Percentiles rank a stretch among this genome's conserved stretches.
phyloP scores from a whole-genome alignment of 2,329 filamentous ascomycete species.

The Aspergillus nomiae region DNA sequence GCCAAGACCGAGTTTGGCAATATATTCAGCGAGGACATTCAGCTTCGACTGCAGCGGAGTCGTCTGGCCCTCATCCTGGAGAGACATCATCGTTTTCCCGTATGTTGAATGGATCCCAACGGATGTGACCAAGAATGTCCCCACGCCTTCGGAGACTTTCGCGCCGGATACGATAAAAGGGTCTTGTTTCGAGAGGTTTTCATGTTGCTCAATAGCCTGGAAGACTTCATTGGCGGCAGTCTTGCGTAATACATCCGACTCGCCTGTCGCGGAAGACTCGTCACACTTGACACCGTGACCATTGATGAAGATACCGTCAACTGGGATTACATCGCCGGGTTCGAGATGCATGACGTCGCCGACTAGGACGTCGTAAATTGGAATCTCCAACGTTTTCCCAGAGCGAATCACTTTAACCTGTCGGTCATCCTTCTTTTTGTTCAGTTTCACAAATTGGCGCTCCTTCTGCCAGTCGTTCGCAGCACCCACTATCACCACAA shows the following conservation, averaged over 20 bases:
- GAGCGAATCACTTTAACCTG: slow-evolving; percentile 76
- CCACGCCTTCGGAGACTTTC: slow-evolving; percentile 74
- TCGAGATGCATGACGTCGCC: slow-evolving; percentile 74
- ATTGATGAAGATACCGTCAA: slow-evolving; percentile 70
- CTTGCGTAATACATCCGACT: slow-evolving; percentile 73
- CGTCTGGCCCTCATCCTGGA: slow-evolving; percentile 74
- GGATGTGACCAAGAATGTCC: slow-evolving; percentile 73
- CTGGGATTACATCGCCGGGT: slow-evolving; percentile 71
- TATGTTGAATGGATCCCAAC: slow-evolving; percentile 73
- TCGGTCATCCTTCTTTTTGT: slow-evolving; percentile 76
- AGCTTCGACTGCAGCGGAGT: slow-evolving; percentile 78
- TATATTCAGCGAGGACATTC: slow-evolving; percentile 75
- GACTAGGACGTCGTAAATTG: slow-evolving; percentile 70
- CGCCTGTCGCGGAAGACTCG: slow-evolving; percentile 75
- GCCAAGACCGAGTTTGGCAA: slow-evolving; percentile 72
- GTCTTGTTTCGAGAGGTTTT: slow-evolving; percentile 66
- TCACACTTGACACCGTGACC: slow-evolving; percentile 69
- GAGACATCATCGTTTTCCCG: slow-evolving; percentile 76
- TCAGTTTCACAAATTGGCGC: slow-evolving; percentile 76
- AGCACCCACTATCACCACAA: slow-evolving; percentile 77
- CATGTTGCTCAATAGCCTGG: slow-evolving; percentile 62
- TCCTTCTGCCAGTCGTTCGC: slow-evolving; percentile 83
- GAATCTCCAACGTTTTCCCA: slow-evolving; percentile 68
- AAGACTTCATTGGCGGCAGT: slow-evolving; percentile 65
- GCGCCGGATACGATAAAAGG: slow-evolving; percentile 81